Percentiles rank a stretch among this genome's conserved stretches.
phyloP scores from a whole-genome alignment of 495 filamentous ascomycete species.

The Evernia prunastri region DNA sequence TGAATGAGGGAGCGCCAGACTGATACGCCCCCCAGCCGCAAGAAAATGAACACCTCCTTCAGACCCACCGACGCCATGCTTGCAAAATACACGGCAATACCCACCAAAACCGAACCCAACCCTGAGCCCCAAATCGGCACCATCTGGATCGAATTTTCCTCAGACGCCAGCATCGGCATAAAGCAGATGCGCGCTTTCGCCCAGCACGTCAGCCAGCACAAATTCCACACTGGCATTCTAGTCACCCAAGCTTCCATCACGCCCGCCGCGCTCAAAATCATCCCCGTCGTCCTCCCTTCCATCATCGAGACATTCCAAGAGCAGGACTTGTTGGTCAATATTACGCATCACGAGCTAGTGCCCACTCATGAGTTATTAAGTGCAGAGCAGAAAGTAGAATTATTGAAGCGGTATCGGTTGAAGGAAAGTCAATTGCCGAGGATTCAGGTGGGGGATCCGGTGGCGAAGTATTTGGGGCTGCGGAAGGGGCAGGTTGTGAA shows the following conservation, averaged over 20 bases:
- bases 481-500: constrained; percentile 95
- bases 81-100: constrained; percentile 65
- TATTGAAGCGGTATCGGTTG: constrained; percentile 82
- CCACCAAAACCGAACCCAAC: constrained; percentile 56
- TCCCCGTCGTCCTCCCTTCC: constrained; percentile 63
- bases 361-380: constrained; percentile 88
- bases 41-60: constrained; percentile 76
- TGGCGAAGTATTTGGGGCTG: constrained; percentile 85
- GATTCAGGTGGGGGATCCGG: constrained; percentile 85
- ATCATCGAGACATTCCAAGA: constrained; percentile 93
- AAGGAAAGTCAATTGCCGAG: constrained; percentile 96
- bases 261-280: constrained; percentile 73
- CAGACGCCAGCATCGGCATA: constrained; percentile 71
- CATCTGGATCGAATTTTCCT: constrained; percentile 89
- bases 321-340: constrained; percentile 93
- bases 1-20: constrained; percentile 6
- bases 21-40: constrained; percentile 54
- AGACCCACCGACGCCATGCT: constrained; percentile 77
- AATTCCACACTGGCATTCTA: constrained; percentile 83
- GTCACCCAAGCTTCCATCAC: constrained; percentile 77
- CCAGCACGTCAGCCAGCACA: constrained; percentile 65
- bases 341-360: constrained; percentile 94
- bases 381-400: constrained; percentile 74
- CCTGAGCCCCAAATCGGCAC: constrained; percentile 68
- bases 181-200: constrained; percentile 87